Evolutionary conservation across 108 stramenopile species (phyloP).

Genomic region (Pseudonitzschia multistriata): DNA sequence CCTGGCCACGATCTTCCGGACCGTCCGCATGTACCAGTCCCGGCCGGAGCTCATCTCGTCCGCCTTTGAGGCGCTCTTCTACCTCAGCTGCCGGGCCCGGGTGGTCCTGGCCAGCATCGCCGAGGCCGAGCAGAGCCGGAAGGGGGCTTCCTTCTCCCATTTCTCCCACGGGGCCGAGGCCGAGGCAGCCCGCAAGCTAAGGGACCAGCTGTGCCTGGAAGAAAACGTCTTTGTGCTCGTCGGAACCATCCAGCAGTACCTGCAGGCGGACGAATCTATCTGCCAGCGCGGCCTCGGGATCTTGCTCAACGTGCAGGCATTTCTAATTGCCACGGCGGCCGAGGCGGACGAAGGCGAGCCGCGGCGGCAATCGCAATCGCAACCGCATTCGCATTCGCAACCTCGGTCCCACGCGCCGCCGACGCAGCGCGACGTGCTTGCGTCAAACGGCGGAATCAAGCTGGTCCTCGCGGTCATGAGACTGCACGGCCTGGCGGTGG

Average conservation of each 20-base stretch:
- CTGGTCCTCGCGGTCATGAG: slow-evolving; percentile 9
- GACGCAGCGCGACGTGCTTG: not conserved
- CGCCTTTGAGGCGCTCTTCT: slow-evolving; percentile 2
- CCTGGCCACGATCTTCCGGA: slow-evolving; percentile 1
- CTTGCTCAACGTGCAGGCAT: slow-evolving; percentile 7
- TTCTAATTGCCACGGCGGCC: not conserved
- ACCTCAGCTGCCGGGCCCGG: slow-evolving; percentile 4
- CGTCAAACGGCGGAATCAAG: slow-evolving; percentile 3
- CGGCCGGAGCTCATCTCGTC: not conserved
- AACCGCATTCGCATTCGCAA: not conserved
- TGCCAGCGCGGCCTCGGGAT: slow-evolving; percentile 7
- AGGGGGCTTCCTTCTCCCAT: too few species aligned
- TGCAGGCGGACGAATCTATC: not conserved
- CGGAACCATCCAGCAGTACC: slow-evolving; percentile 5
- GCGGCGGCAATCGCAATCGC: not conserved
- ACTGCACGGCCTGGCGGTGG: not conserved
- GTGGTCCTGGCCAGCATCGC: slow-evolving; percentile 10
- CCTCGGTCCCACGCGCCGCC: too few species aligned
- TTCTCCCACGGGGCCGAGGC: not conserved
- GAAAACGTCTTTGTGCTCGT: slow-evolving; percentile 15
- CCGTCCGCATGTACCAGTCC: slow-evolving; percentile 1
- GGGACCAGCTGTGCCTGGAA: slow-evolving; percentile 2
- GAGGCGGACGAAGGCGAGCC: not conserved
- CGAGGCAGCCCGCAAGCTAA: not conserved
- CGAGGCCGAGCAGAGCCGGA: not conserved